Percentiles rank a stretch among this genome's conserved stretches.
phyloP scores from a whole-genome alignment of 2,329 filamentous ascomycete genomes.

The Calonectria pseudoturangicola region DNA sequence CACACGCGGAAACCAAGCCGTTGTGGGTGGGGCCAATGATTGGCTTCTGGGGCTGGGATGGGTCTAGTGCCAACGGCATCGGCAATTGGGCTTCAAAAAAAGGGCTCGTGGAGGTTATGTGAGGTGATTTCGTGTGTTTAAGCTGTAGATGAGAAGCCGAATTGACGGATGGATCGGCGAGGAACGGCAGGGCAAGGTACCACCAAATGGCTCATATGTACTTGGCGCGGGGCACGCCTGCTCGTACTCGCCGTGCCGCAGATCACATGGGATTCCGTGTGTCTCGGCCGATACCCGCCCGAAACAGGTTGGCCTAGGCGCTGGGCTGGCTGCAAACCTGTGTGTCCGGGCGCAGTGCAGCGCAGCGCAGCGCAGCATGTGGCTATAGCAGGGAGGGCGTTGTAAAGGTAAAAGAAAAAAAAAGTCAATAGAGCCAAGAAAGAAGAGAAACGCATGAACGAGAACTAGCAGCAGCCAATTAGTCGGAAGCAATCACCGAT shows the following conservation, averaged over 20 bases:
- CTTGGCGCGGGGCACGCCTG: neutral
- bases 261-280: slow-evolving; percentile 20
- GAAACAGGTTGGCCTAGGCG: no score
- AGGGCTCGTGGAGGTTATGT: no score
- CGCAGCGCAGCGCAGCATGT: neutral
- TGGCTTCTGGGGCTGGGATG: neutral
- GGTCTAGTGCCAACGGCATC: slow-evolving; percentile 12
- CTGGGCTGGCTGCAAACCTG: neutral
- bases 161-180: no score
- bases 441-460: no score
- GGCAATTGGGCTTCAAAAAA: neutral
- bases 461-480: no score
- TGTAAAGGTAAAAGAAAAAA: neutral
- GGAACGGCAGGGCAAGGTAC: neutral
- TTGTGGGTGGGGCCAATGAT: slow-evolving; percentile 2
- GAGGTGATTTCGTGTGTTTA: no score
- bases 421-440: no score
- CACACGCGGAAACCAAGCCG: neutral
- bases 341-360: neutral
- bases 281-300: slow-evolving; percentile 22
- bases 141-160: no score
- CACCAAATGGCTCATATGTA: slow-evolving; percentile 6
- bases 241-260: neutral
- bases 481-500: no score
- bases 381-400: no score